phyloP scores from a whole-genome alignment of 495 filamentous ascomycete species.

The Penicillium steckii region DNA sequence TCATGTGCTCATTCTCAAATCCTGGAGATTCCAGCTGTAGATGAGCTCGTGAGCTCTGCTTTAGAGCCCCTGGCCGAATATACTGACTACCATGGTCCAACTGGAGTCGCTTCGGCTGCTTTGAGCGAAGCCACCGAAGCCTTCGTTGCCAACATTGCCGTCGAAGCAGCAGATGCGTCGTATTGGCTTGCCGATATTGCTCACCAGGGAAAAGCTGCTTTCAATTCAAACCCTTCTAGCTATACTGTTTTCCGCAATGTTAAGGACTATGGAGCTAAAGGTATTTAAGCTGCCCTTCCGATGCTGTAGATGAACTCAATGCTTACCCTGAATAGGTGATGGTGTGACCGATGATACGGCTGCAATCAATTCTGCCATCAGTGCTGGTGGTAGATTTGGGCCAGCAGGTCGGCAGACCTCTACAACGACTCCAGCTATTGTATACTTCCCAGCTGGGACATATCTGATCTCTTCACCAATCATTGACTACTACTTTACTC shows the following conservation, averaged over 20 bases:
- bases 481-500: constrained; percentile 60
- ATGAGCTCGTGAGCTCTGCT: constrained; percentile 19
- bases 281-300: constrained; percentile 24
- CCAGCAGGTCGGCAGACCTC: constrained; percentile 44
- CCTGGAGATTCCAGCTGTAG: constrained; percentile 21
- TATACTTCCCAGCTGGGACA: constrained; percentile 65
- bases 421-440: constrained; percentile 56
- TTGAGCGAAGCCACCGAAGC: not conserved
- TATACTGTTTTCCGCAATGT: constrained; percentile 81
- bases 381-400: constrained; percentile 50
- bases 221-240: constrained; percentile 44
- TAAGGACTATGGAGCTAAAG: constrained; percentile 64
- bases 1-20: constrained; percentile 22
- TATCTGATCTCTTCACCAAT: constrained; percentile 60
- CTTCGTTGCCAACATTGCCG: constrained; percentile 7
- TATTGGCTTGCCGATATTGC: constrained; percentile 71
- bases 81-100: constrained; percentile 12
- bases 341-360: constrained; percentile 65
- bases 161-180: constrained; percentile 23
- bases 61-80: constrained; percentile 16
- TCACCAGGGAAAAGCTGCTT: constrained; percentile 62
- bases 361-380: constrained; percentile 62
- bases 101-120: constrained; percentile 3
- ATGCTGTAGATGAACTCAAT: not conserved
- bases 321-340: constrained; percentile 38